Conservation (phyloP, 192 early-diverging fungal species). For the Ambispora gerdemannii region DNA sequence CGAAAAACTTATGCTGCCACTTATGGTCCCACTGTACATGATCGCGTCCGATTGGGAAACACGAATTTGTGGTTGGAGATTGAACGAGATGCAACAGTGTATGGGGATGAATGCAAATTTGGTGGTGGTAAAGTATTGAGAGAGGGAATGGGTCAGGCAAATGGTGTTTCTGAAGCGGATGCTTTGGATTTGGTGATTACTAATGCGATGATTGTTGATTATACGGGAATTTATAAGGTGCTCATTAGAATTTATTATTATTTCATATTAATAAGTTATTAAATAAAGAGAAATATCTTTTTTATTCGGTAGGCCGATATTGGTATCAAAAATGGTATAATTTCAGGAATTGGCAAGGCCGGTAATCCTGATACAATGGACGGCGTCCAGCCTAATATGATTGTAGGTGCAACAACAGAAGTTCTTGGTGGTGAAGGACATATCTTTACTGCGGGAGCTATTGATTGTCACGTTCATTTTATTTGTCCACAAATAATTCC, state of each 20-base stretch:
- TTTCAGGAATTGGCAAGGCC: conserved; percentile 93
- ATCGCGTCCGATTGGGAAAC: conserved; percentile 84
- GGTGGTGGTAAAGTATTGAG: conserved; percentile 92
- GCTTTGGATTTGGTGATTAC: conserved; percentile 94
- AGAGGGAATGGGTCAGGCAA: conserved; percentile 94
- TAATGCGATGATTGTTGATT: conserved; percentile 90
- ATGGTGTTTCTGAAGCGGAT: conserved; percentile 57
- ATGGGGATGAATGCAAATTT: conserved; percentile 97
- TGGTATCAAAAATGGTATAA: conserved; percentile 82
- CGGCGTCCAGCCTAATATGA: conserved; percentile 84
- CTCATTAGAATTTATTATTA: too few relatives aligned
- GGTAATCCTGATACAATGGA: conserved; percentile 98
- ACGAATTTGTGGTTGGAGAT: conserved; percentile 80
- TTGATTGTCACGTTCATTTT: conserved; percentile 95
- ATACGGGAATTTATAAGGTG: conserved; percentile 91
- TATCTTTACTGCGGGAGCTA: conserved; percentile 90
- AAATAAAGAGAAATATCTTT: not conserved
- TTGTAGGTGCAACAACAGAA: conserved; percentile 86
- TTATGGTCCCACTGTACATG: conserved; percentile 92
- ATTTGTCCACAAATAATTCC: conserved; percentile 88
- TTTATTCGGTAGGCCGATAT: conserved; percentile 78
- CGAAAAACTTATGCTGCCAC: conserved; percentile 81
- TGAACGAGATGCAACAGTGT: conserved; percentile 85
- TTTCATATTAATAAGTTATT: too few relatives aligned
- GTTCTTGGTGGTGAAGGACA: conserved; percentile 86